Conservation (phyloP, 2,329 filamentous ascomycete species). For the Talaromyces piceae region DNA sequence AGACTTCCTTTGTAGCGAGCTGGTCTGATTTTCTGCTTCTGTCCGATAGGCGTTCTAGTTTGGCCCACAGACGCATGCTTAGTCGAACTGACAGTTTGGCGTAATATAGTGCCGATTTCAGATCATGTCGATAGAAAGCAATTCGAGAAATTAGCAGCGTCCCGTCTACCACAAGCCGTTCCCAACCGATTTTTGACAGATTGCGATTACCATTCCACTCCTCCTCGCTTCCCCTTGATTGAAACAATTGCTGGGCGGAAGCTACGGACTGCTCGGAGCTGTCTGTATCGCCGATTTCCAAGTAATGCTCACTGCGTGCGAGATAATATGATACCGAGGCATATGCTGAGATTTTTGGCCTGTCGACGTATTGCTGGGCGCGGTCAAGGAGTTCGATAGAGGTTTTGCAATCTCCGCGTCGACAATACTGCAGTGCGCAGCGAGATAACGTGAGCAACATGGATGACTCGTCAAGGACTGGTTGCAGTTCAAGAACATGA, state of each 20-base stretch:
- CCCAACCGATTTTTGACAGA: slow-evolving; percentile 38
- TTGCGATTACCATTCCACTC: slow-evolving; percentile 26
- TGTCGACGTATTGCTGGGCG: slow-evolving; percentile 45
- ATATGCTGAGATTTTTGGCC: slow-evolving; percentile 35
- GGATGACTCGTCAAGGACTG: slow-evolving; percentile 27
- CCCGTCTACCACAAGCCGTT: slow-evolving; percentile 52
- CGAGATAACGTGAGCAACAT: slow-evolving; percentile 37
- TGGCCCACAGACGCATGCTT: slow-evolving; percentile 46
- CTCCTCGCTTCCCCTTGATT: slow-evolving; percentile 24
- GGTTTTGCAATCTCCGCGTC: slow-evolving; percentile 54
- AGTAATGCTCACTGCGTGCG: slow-evolving; percentile 65
- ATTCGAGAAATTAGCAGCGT: slow-evolving; percentile 59
- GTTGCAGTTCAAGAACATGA: slow-evolving; percentile 41
- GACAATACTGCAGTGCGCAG: slow-evolving; percentile 50
- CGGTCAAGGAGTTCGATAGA: slow-evolving; percentile 52
- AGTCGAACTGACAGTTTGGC: slow-evolving; percentile 43
- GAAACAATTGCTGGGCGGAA: slow-evolving; percentile 23
- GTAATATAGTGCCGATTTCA: slow-evolving; percentile 40
- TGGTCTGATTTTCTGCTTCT: slow-evolving; percentile 26
- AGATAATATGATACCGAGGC: slow-evolving; percentile 56
- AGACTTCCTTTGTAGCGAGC: slow-evolving; percentile 14
- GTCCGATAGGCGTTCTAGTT: slow-evolving; percentile 39
- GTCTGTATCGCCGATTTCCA: slow-evolving; percentile 58
- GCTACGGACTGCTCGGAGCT: slow-evolving; percentile 44
- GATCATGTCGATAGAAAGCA: slow-evolving; percentile 49